Evolutionary conservation across 2,329 filamentous ascomycete genomes (phyloP).

Genomic region (Dactylellina cionopaga): DNA sequence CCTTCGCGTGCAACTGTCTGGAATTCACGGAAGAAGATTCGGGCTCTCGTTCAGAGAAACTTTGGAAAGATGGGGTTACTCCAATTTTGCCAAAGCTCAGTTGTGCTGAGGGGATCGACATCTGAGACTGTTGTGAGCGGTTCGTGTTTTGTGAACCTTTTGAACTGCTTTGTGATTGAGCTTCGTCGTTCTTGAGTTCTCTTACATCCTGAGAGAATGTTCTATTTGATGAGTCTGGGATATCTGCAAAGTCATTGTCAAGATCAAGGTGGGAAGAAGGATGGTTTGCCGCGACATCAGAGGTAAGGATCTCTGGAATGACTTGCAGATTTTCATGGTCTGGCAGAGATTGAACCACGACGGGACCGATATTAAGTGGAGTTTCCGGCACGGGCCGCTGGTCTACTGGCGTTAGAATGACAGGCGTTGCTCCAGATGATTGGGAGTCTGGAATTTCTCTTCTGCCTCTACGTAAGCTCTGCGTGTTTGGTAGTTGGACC

Average conservation of each 20-base stretch:
- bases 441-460: slow-evolving; percentile 44
- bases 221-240: slow-evolving; percentile 40
- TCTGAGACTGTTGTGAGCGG: slow-evolving; percentile 14
- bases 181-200: slow-evolving; percentile 27
- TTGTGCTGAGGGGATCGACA: slow-evolving; percentile 40
- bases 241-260: slow-evolving; percentile 10
- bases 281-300: not conserved
- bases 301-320: not conserved
- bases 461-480: slow-evolving; percentile 2
- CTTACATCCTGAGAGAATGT: slow-evolving; percentile 43
- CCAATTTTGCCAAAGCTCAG: slow-evolving; percentile 43
- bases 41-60: slow-evolving; percentile 6
- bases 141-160: slow-evolving; percentile 25
- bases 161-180: slow-evolving; percentile 30
- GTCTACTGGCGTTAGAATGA: slow-evolving; percentile 5
- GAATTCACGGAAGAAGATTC: not conserved
- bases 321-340: not conserved
- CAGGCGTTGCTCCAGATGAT: slow-evolving; percentile 17
- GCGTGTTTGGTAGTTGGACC: slow-evolving; percentile 34
- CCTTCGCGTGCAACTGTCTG: not conserved
- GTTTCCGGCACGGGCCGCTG: slow-evolving; percentile 34
- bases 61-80: slow-evolving; percentile 34
- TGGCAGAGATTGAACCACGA: not conserved
- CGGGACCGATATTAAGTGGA: slow-evolving; percentile 4
- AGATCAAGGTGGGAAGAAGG: not conserved